These are phyloP conservation scores for Tetrapisispora phaffii DNA, from an alignment of 805 yeast species.

Conservation along the genomic window DNA sequence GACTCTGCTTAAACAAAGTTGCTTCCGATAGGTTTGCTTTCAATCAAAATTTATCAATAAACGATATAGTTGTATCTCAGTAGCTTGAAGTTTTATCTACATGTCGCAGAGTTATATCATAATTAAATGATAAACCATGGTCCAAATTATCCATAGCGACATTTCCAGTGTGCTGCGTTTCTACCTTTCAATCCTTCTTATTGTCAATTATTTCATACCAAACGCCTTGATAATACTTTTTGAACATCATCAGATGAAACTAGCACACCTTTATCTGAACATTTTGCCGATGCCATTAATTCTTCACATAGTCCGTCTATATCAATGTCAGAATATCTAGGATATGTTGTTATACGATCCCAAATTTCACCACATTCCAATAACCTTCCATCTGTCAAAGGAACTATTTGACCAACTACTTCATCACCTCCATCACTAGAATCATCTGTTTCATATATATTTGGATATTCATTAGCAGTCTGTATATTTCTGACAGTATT, in stretches of 20 bases:
- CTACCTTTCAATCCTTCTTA: background rate
- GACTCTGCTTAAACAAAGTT: too few species aligned
- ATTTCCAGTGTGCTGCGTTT: background rate
- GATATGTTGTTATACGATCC: constrained; percentile 93
- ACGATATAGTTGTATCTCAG: too few species aligned
- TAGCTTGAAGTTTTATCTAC: too few species aligned
- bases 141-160: too few species aligned
- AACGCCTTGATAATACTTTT: constrained; percentile 29
- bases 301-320: constrained; percentile 89
- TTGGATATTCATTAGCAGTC: background rate
- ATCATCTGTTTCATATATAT: background rate
- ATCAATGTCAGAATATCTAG: constrained; percentile 84
- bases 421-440: constrained; percentile 27
- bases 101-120: too few species aligned
- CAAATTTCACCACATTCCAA: constrained; percentile 85
- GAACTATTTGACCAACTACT: constrained; percentile 43
- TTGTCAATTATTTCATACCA: background rate
- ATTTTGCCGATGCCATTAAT: constrained; percentile 83
- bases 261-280: constrained; percentile 91
- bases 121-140: too few species aligned
- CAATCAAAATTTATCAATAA: too few species aligned
- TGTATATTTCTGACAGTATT: constrained; percentile 10
- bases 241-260: constrained; percentile 74
- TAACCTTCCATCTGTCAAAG: constrained; percentile 50
- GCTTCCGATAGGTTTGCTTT: too few species aligned